These are phyloP conservation scores for Cerrena zonata DNA, from an alignment of 1,284 basidiomycete genomes.

Conservation along the genomic window DNA sequence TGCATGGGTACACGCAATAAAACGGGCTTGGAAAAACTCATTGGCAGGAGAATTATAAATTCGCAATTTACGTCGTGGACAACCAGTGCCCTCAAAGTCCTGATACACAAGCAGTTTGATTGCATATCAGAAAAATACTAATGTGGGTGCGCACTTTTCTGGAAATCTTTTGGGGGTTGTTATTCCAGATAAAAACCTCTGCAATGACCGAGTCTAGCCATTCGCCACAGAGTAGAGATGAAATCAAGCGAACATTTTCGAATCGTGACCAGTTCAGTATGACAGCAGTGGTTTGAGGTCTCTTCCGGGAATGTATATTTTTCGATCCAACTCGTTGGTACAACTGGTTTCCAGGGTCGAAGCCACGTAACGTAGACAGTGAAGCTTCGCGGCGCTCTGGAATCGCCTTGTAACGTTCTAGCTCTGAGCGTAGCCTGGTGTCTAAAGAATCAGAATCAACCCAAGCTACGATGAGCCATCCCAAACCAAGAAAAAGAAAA, in stretches of 20 bases:
- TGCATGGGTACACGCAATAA: constrained; percentile 50
- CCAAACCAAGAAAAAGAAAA: too few species aligned
- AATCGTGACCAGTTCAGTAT: constrained; percentile 64
- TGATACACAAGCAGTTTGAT: constrained; percentile 27
- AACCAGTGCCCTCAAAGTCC: constrained; percentile 44
- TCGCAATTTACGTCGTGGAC: constrained; percentile 38
- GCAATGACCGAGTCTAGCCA: constrained; percentile 44
- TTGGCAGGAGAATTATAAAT: constrained; percentile 58
- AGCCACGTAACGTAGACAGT: neutral
- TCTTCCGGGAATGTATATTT: neutral
- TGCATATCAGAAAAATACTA: neutral
- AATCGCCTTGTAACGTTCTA: neutral
- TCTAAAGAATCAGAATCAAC: too few species aligned
- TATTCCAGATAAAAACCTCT: constrained; percentile 60
- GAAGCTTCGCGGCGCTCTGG: neutral
- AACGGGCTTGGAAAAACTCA: constrained; percentile 61
- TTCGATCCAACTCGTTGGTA: neutral
- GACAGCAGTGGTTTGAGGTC: constrained; percentile 45
- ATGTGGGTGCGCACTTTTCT: constrained; percentile 33
- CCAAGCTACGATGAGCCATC: neutral
- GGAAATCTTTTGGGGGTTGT: constrained; percentile 41
- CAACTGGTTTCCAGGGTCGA: neutral
- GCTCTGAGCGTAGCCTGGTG: neutral
- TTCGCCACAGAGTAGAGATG: constrained; percentile 43
- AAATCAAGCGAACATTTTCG: constrained; percentile 52